Conservation (phyloP, 495 filamentous ascomycete species). For the Xylaria cubensis region DNA sequence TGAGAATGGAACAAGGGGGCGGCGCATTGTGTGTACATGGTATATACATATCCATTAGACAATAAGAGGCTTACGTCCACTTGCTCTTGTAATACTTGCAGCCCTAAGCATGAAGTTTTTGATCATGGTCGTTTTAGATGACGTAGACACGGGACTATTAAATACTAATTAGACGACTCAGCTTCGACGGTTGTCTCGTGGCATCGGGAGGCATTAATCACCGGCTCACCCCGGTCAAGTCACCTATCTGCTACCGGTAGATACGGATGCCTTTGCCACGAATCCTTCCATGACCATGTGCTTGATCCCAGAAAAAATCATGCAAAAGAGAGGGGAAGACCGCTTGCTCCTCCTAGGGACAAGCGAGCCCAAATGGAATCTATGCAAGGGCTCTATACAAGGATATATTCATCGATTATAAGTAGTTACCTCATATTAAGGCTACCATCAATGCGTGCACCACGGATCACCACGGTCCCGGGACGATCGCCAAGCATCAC, state of each 20-base stretch:
- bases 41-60: background rate
- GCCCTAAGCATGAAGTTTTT: conserved; percentile 1
- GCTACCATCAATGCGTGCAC: conserved; percentile 16
- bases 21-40: conserved; percentile 1
- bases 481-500: conserved; percentile 4
- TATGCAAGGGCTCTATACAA: background rate
- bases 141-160: conserved; percentile 10
- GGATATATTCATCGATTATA: background rate
- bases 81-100: conserved; percentile 2
- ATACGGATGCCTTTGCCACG: conserved; percentile 4
- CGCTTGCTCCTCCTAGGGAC: background rate
- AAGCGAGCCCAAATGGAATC: background rate
- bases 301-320: conserved; percentile 9
- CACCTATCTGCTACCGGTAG: conserved; percentile 8
- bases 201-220: conserved; percentile 15
- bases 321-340: background rate
- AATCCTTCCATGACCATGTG: conserved; percentile 7
- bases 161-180: background rate
- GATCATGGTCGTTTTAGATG: background rate
- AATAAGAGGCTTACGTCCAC: background rate
- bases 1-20: conserved; percentile 13
- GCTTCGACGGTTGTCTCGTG: background rate
- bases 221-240: conserved; percentile 9
- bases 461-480: conserved; percentile 24
- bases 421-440: conserved; percentile 1